Percentiles rank a stretch among this genome's conserved stretches.
Evolutionary conservation across 2,329 filamentous ascomycete genomes (phyloP).

Genomic region (Fusarium avenaceum): DNA sequence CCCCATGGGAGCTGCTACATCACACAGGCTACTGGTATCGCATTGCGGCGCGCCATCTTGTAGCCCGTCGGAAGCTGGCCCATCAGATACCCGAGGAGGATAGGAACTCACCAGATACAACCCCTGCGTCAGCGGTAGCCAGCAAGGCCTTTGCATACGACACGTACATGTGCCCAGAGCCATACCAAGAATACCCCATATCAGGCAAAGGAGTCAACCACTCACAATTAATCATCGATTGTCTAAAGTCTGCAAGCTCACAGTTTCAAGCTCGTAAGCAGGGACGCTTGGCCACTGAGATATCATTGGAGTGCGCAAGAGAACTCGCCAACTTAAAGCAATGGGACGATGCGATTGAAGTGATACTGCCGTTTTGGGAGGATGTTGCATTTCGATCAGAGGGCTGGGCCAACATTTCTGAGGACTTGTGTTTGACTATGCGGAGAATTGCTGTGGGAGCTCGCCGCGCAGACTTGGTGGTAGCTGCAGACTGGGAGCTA

Average conservation of each 20-base stretch:
- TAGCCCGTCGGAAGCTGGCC: constrained; percentile 66
- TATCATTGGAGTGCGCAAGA: constrained; percentile 69
- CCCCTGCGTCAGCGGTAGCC: constrained; percentile 61
- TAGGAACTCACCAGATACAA: constrained; percentile 63
- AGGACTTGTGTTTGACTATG: constrained; percentile 73
- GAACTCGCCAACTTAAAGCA: constrained; percentile 65
- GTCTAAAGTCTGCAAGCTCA: constrained; percentile 62
- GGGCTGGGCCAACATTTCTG: constrained; percentile 70
- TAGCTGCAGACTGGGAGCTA: constrained; percentile 76
- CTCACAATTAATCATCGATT: constrained; percentile 66
- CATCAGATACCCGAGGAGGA: constrained; percentile 70
- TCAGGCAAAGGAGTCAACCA: constrained; percentile 67
- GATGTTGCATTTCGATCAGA: constrained; percentile 68
- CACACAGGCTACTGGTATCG: constrained; percentile 78
- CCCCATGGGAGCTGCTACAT: constrained; percentile 74
- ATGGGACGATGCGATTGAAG: constrained; percentile 67
- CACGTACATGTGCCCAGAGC: constrained; percentile 75
- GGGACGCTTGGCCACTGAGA: constrained; percentile 65
- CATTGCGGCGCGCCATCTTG: constrained; percentile 69
- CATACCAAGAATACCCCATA: constrained; percentile 70
- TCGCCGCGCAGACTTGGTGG: constrained; percentile 67
- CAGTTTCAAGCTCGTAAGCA: constrained; percentile 70
- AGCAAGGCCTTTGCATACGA: constrained; percentile 71
- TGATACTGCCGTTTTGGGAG: constrained; percentile 71
- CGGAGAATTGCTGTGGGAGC: constrained; percentile 67